These are phyloP conservation scores for Candida albicans DNA, from an alignment of 1,139 yeast species.

Conservation along the genomic window DNA sequence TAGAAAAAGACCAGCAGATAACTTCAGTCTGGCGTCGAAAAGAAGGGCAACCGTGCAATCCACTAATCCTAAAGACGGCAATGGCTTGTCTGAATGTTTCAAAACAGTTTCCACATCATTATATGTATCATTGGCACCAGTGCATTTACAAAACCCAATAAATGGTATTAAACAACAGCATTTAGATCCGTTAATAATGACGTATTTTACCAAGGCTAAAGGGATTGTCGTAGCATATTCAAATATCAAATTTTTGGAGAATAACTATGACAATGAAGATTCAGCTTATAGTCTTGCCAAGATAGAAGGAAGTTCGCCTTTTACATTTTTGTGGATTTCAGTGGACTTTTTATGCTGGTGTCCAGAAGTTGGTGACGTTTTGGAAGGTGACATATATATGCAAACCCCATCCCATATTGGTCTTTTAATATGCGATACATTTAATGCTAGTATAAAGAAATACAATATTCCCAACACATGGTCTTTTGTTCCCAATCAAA, in stretches of 20 bases:
- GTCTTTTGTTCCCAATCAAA: conserved; percentile 79
- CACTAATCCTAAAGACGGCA: conserved; percentile 33
- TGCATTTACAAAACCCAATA: conserved; percentile 63
- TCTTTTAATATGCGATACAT: conserved; percentile 83
- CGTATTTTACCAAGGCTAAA: conserved; percentile 65
- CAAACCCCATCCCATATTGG: conserved; percentile 97
- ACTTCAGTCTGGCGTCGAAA: conserved; percentile 8
- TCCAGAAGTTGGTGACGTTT: conserved; percentile 78
- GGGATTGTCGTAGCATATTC: conserved; percentile 86
- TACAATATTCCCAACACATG: conserved; percentile 79
- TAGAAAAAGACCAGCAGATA: conserved; percentile 12
- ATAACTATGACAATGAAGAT: conserved; percentile 28
- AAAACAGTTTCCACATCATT: conserved; percentile 61
- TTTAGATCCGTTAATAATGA: conserved; percentile 85
- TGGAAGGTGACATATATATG: conserved; percentile 87
- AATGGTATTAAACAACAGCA: conserved; percentile 85
- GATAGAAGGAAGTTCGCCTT: conserved; percentile 80
- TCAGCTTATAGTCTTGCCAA: conserved; percentile 50
- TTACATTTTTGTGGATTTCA: conserved; percentile 80
- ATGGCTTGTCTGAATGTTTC: conserved; percentile 63
- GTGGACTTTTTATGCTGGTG: conserved; percentile 89
- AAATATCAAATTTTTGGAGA: conserved; percentile 45
- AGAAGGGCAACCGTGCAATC: conserved; percentile 26
- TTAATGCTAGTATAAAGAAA: conserved; percentile 89
- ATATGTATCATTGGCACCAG: conserved; percentile 86